Conservation (phyloP, 208 protist genomes). For the Novymonas esmeraldas region DNA sequence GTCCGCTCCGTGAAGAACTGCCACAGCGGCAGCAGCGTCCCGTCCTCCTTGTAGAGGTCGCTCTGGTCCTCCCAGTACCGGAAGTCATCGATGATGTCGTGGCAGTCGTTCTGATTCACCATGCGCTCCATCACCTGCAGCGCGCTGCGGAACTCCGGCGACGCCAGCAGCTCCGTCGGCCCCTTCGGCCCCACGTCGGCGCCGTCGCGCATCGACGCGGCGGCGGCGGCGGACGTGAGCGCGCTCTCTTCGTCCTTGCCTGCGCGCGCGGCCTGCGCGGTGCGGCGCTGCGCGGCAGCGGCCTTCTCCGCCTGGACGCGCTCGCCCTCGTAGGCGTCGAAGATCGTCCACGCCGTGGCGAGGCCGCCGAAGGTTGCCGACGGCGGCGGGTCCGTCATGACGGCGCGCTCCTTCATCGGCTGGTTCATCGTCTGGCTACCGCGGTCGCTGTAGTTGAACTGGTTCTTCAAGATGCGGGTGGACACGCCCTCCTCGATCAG, state of each 20-base stretch:
- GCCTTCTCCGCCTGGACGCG: slow-evolving; percentile 82
- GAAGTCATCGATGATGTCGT: slow-evolving; percentile 97
- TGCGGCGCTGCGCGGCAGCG: slow-evolving; percentile 71
- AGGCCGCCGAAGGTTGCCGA: slow-evolving; percentile 82
- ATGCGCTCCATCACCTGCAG: slow-evolving; percentile 96
- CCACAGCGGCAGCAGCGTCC: slow-evolving; percentile 96
- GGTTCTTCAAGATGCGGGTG: slow-evolving; percentile 95
- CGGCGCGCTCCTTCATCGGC: slow-evolving; percentile 64
- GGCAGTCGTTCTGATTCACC: slow-evolving; percentile 97
- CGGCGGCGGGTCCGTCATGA: slow-evolving; percentile 95
- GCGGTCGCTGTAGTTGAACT: slow-evolving; percentile 98
- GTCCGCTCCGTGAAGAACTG: slow-evolving; percentile 92
- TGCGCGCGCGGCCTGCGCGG: slow-evolving; percentile 53
- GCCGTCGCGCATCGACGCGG: slow-evolving; percentile 8
- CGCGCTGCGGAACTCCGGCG: slow-evolving; percentile 53
- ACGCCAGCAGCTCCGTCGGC: slow-evolving; percentile 68
- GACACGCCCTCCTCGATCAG: slow-evolving; percentile 81
- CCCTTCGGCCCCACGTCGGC: slow-evolving; percentile 31
- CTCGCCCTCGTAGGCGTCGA: slow-evolving; percentile 95
- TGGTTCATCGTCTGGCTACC: slow-evolving; percentile 97
- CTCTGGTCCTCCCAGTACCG: slow-evolving; percentile 97
- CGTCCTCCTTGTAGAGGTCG: slow-evolving; percentile 94
- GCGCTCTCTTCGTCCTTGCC: slow-evolving; percentile 80
- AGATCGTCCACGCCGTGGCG: slow-evolving; percentile 96
- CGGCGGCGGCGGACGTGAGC: slow-evolving; percentile 15